Evolutionary conservation across 768 basidiomycete genomes (phyloP), one percentile per base, ranked within the genome.

Genomic region (Macrolepiota albuminosa): DNA sequence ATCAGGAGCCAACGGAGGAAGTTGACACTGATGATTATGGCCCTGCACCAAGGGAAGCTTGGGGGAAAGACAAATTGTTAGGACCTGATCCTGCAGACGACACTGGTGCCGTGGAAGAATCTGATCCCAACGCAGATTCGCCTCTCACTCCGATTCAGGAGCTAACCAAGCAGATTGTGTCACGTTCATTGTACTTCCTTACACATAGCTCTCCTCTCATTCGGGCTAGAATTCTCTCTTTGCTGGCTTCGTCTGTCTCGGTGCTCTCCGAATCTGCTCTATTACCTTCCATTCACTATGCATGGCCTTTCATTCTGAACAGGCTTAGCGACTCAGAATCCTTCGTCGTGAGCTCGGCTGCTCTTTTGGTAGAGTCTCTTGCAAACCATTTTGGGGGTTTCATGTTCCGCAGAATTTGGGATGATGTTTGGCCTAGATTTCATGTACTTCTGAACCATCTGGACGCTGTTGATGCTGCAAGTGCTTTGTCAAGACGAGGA

Each of bases 221-320:
- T 61, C 91, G 95, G 10, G 85, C 91, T 2, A 85, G 88, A 21
- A 91, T 98, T 49, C 78, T 98, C 53, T 74, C 79, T 2, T 79
- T 99, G 14, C 76, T 99, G 43, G 75, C 83, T 13, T 82, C 85
- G 1, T 86, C 95, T 2, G 84, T 91, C 4, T 83, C 89, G 0
- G 85, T 95, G 6, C 77, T 87, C 24, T 81, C 81, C 0, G 87
- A 88, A 66, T 83, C 86, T 13, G 84, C 88, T 16, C 81, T 98
- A 18, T 81, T 98, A 43, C 91, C 94, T 2, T 81, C 89, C 5
- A 83, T 98, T 39, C 91, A 98, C 71, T 81, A 83, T 24, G 89
- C 91, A 2, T 99, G 97, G 97, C 93, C 93, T n/a, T 92, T 88
- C 71, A 84, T 99, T 64, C 74, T 98, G 57, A 93, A 93, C 65